Base-by-base conservation (phyloP, 139 green algal genomes). In the Pleodorina starrii region DNA sequence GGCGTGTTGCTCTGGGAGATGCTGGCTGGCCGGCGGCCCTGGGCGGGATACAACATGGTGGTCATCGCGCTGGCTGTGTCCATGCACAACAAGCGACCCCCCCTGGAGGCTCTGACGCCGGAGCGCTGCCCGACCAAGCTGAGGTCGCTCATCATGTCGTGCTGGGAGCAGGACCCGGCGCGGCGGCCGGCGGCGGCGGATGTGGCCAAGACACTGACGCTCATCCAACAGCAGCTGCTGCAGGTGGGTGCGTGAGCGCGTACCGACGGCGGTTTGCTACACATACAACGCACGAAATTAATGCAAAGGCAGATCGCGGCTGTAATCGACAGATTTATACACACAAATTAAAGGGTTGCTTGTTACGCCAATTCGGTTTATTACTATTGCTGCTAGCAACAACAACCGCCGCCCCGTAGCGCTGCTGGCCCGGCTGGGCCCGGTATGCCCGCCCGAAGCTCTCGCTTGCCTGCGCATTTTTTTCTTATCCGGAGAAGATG, bases 1-100 rank as follows among this genome's bases (percentile, higher is more conserved):
- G 74, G 74, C 9, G 46, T 82, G 10, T 43, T 82, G 25, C 25
- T 82, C 23, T 82, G 74, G 74, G 74, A 82, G 74, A 82, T 82
- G 74, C 43, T 82, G 74, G 10, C 46, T 5, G 74, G 74, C 1
- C 17, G 27, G 44, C 29, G 44, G 25, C 74, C 74, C 44, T 82
- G 74, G 74, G 25, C 44, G 27, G 44, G 44, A 14, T 5, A 43
- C 9, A 66, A 51, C 14, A 82, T 82, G 74, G 44, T 82, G 44
- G 72, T 36, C 42, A 80, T 80, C 72, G 72, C 72, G 2, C 9
- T 76, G 16, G 14, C 10, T 46, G 76, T 84, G 12, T 21, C 48
- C n/a, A 48, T 84, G n/a, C 29, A 25, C 27, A 7, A 27, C 27
- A 46, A 44, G 76, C 46, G 76, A 2, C 76, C 51, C 10, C 76